These are phyloP conservation scores for Globisporangium uncinulatum DNA, from an alignment of 352 stramenopile species.

Conservation along the genomic window DNA sequence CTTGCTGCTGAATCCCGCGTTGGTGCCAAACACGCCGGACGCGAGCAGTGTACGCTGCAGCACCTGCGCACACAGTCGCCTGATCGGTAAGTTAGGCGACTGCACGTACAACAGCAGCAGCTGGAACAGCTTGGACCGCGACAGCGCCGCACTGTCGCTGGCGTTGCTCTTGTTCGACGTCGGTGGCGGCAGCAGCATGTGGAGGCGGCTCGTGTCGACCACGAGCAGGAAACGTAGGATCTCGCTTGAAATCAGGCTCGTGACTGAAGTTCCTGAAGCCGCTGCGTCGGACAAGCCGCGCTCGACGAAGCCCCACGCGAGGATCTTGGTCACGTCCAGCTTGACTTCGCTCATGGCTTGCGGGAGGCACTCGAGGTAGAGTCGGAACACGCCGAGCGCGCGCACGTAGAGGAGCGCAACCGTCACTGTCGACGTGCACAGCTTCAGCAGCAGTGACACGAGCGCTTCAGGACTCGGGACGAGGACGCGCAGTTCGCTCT, in stretches of 20 bases:
- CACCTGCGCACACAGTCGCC: conserved; percentile 36
- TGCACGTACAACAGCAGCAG: conserved; percentile 53
- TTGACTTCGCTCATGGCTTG: conserved; percentile 77
- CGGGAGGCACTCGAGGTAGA: conserved; percentile 72
- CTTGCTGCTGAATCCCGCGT: conserved; percentile 3
- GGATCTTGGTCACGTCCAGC: conserved; percentile 80
- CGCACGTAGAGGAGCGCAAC: conserved; percentile 66
- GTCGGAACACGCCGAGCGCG: conserved; percentile 61
- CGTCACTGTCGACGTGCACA: conserved; percentile 37
- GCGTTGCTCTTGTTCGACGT: conserved; percentile 8
- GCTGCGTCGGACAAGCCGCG: neutral
- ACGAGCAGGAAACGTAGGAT: conserved; percentile 62
- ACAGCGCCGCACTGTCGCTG: conserved; percentile 9
- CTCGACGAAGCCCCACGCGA: conserved; percentile 51
- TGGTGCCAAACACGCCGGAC: conserved; percentile 51
- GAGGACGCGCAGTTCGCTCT: conserved; percentile 61
- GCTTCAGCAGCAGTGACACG: conserved; percentile 72
- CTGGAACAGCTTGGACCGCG: conserved; percentile 55
- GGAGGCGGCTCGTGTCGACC: conserved; percentile 50
- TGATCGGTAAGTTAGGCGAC: conserved; percentile 27
- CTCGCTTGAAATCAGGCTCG: conserved; percentile 57
- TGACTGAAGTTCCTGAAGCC: conserved; percentile 20
- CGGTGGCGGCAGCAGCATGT: conserved; percentile 37
- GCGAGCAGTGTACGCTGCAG: conserved; percentile 47
- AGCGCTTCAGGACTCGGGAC: conserved; percentile 73